Evolutionary conservation across 805 yeast species (phyloP).

Genomic region (Naumovozyma dairenensis): DNA sequence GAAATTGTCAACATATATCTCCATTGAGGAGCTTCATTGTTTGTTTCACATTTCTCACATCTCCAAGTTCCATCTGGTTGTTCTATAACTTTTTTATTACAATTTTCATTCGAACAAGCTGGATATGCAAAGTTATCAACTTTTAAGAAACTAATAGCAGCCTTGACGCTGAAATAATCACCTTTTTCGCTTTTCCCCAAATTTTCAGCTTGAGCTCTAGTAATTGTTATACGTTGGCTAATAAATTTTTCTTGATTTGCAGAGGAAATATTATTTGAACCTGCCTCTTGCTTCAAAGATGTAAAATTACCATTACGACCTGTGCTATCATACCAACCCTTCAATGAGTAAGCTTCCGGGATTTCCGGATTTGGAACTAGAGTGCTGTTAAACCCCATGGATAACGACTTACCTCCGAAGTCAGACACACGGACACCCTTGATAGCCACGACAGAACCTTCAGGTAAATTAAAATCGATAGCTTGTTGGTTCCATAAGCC

Average conservation of each 20-base stretch:
- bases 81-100: constrained; percentile 78
- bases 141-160: constrained; percentile 59
- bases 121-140: constrained; percentile 80
- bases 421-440: constrained; percentile 87
- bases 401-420: constrained; percentile 76
- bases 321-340: constrained; percentile 89
- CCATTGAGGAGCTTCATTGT: constrained; percentile 58
- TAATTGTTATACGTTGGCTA: constrained; percentile 54
- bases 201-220: constrained; percentile 53
- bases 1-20: constrained; percentile 72
- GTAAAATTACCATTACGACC: constrained; percentile 59
- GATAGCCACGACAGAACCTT: constrained; percentile 79
- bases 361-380: constrained; percentile 77
- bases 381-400: constrained; percentile 70
- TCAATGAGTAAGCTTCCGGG: constrained; percentile 74
- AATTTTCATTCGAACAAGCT: constrained; percentile 67
- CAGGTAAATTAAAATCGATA: constrained; percentile 57
- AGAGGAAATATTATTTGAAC: constrained; percentile 24
- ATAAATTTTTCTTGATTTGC: constrained; percentile 34
- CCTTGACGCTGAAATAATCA: constrained; percentile 70
- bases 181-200: constrained; percentile 69
- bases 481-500: constrained; percentile 93
- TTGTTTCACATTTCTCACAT: constrained; percentile 82
- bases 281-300: constrained; percentile 45
- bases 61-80: constrained; percentile 72